Evolutionary conservation across 176 grass and related monocot genomes (phyloP).

Genomic region (Elymus sibiricus): DNA sequence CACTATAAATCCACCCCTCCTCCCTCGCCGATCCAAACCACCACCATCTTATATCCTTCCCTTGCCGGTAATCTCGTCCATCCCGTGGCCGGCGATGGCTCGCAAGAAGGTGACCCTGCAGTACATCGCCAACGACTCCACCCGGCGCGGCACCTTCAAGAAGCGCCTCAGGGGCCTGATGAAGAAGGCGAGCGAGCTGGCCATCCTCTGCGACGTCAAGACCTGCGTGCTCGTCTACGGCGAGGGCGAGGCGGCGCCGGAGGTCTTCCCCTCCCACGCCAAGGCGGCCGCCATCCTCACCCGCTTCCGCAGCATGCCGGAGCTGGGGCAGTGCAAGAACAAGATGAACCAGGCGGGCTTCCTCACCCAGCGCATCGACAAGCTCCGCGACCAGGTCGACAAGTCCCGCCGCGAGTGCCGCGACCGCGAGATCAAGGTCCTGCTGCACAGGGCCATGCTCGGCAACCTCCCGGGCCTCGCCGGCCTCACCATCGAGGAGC

Average conservation of each 20-base stretch:
- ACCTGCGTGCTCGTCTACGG: conserved; percentile 33
- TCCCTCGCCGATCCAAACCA: not conserved
- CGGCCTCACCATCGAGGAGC: not conserved
- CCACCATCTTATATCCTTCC: not conserved
- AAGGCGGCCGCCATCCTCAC: not conserved
- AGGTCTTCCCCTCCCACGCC: conserved; percentile 16
- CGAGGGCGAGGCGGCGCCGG: not conserved
- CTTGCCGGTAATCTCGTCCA: not conserved
- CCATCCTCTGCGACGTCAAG: conserved; percentile 29
- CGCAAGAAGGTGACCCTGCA: conserved; percentile 34
- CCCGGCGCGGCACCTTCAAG: conserved; percentile 26
- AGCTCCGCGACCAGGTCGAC: conserved; percentile 13
- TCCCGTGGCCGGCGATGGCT: conserved; percentile 13
- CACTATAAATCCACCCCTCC: not conserved
- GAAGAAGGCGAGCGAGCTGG: conserved; percentile 42
- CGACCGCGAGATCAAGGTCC: not conserved
- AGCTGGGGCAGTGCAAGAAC: conserved; percentile 37
- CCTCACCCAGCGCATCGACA: conserved; percentile 22
- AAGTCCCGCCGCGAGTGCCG: conserved; percentile 4
- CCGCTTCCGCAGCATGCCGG: conserved; percentile 20
- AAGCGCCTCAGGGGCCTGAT: conserved; percentile 16
- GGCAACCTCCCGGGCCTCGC: not conserved
- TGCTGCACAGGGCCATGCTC: conserved; percentile 13
- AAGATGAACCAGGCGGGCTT: conserved; percentile 33
- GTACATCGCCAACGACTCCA: conserved; percentile 32